Evolutionary conservation across 2,329 filamentous ascomycete genomes (phyloP), one percentile per base, ranked within the genome.

Genomic region (Paecilomyces niveus): DNA sequence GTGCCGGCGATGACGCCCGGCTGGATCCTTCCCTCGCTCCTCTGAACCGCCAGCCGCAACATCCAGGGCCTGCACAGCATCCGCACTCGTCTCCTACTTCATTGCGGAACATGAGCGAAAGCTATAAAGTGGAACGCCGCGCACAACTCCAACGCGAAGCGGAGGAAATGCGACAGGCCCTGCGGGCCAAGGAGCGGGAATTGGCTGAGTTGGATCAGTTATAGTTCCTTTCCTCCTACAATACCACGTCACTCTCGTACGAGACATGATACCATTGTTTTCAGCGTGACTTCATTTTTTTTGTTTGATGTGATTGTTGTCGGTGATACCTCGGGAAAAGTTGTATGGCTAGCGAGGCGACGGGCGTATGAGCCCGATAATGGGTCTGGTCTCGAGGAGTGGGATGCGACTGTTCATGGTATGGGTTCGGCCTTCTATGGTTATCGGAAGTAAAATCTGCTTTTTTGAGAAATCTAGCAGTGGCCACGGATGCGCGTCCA

Each of bases 101-200:
- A n/a, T 59, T 72, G 22, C 68, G 64, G 31, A 63, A 71, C 49
- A 71, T 72, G 9, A 74, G 72, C n/a, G 83, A 83, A 31, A 77
- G 76, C 13, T 68, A 78, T 7, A 87, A 83, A 64, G 80, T 82
- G 3, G 87, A 89, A 63, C 81, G 85, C 57, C 81, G 88, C 54
- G 83, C 83, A 8, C 82, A 85, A 54, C 75, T 95, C 54, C 83
- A 87, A 69, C 80, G 85, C 24, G 90, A 95, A 71, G 86, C 89
- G 0, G 89, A 92, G 67, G 80, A 81, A 56, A 94, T 94, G 85
- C 82, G 89, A 39, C 84, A 87, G 70, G 79, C 88, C 72, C 78
- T 92, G 31, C 81, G 85, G 9, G 87, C 84, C 11, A 92, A 92
- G 68, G 89, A 92, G 73, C 80, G 85, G 53, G 89, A 92, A 67